phyloP scores from a whole-genome alignment of 345 rosid species.

The Isatis tinctoria region DNA sequence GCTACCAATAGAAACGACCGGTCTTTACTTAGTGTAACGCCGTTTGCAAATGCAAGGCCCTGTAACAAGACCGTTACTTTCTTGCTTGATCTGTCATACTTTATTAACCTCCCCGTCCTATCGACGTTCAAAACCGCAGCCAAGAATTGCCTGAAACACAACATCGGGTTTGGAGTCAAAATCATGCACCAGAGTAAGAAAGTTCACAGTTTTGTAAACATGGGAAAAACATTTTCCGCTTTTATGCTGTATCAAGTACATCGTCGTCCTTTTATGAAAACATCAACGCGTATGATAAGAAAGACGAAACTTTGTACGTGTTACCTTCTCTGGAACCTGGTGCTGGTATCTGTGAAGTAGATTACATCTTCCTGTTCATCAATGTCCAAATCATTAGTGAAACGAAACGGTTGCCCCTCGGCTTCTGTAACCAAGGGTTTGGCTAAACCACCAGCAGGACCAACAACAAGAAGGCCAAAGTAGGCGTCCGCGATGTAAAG shows the following conservation, averaged over 20 bases:
- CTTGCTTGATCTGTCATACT: slow-evolving; percentile 50
- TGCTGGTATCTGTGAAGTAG: slow-evolving; percentile 72
- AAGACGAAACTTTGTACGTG: not conserved
- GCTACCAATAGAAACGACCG: slow-evolving; percentile 49
- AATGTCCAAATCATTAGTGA: slow-evolving; percentile 73
- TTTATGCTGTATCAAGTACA: not conserved
- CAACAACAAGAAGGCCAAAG: slow-evolving; percentile 59
- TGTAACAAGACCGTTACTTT: slow-evolving; percentile 44
- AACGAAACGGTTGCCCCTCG: slow-evolving; percentile 50
- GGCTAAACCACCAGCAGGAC: slow-evolving; percentile 67
- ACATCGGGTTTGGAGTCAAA: not conserved
- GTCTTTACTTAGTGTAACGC: slow-evolving; percentile 69
- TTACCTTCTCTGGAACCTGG: slow-evolving; percentile 51
- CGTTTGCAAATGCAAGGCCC: slow-evolving; percentile 69
- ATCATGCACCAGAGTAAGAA: not conserved
- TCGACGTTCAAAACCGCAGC: slow-evolving; percentile 43
- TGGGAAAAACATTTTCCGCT: not conserved
- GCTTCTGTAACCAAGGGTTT: slow-evolving; percentile 46
- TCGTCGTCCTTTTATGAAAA: not conserved
- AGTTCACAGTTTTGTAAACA: not conserved
- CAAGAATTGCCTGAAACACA: slow-evolving; percentile 38
- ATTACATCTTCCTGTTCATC: slow-evolving; percentile 51
- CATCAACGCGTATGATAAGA: not conserved
- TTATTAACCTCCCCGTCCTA: slow-evolving; percentile 61
- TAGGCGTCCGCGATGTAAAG: slow-evolving; percentile 82